phyloP scores from a whole-genome alignment of 164 flowering plant genomes.

The Berberis thunbergii region DNA sequence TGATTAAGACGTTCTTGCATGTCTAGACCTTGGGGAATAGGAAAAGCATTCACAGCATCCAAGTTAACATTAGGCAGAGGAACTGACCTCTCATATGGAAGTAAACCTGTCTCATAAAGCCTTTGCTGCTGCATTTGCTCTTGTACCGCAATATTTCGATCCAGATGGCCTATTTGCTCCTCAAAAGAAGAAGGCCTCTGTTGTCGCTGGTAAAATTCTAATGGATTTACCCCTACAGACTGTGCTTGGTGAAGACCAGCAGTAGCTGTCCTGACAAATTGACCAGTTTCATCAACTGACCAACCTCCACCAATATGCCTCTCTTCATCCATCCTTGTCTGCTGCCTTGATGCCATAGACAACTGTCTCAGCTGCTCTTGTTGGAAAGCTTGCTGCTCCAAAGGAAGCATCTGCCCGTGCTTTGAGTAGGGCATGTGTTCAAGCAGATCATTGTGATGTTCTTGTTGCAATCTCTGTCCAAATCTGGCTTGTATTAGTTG shows the following conservation, averaged over 20 bases:
- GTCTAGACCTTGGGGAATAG: constrained; percentile 45
- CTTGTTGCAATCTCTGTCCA: constrained; percentile 51
- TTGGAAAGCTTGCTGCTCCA: constrained; percentile 57
- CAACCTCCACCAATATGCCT: constrained; percentile 48
- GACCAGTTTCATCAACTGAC: constrained; percentile 51
- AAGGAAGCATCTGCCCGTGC: constrained; percentile 44
- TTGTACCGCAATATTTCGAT: constrained; percentile 47
- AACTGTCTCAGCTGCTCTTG: constrained; percentile 64
- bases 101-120: constrained; percentile 36
- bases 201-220: constrained; percentile 44
- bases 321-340: constrained; percentile 37
- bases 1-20: constrained; percentile 37
- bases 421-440: constrained; percentile 43
- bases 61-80: constrained; percentile 45
- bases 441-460: constrained; percentile 45
- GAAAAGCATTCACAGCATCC: constrained; percentile 43
- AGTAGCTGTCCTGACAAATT: constrained; percentile 35
- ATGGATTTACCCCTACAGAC: constrained; percentile 30
- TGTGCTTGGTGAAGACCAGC: constrained; percentile 32
- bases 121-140: constrained; percentile 49
- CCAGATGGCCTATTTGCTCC: constrained; percentile 46
- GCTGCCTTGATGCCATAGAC: constrained; percentile 52
- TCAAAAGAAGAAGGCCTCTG: constrained; percentile 38
- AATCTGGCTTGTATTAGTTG: constrained; percentile 50
- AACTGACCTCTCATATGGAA: constrained; percentile 49